Conservation (phyloP, 305 asterid genomes). For the Nicotiana rustica region DNA sequence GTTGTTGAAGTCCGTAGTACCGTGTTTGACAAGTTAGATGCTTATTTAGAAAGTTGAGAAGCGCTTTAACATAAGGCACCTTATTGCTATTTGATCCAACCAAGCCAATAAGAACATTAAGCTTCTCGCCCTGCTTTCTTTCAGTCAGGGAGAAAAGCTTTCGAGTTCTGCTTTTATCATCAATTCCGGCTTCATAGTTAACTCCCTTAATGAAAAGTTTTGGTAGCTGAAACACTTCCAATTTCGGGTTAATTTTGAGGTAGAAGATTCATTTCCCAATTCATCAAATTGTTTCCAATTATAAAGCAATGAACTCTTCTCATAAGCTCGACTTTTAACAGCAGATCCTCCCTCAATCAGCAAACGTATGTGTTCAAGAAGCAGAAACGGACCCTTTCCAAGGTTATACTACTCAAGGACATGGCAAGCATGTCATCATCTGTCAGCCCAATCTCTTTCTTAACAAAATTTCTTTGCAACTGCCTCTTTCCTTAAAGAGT, state of each 20-base stretch:
- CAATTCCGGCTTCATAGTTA: constrained; percentile 35
- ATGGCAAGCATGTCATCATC: constrained; percentile 82
- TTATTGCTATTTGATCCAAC: constrained; percentile 96
- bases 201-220: neutral
- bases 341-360: constrained; percentile 30
- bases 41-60: constrained; percentile 65
- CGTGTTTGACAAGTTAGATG: constrained; percentile 72
- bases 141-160: constrained; percentile 47
- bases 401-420: constrained; percentile 90
- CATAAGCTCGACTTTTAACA: constrained; percentile 56
- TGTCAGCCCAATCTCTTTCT: constrained; percentile 85
- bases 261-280: constrained; percentile 38
- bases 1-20: constrained; percentile 98
- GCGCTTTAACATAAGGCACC: constrained; percentile 75
- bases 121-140: constrained; percentile 48
- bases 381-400: constrained; percentile 90
- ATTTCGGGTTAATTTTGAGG: neutral
- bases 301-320: constrained; percentile 64
- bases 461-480: constrained; percentile 64
- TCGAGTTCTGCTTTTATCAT: constrained; percentile 45
- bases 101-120: constrained; percentile 87
- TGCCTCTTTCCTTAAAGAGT: constrained; percentile 47
- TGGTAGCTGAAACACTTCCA: constrained; percentile 26
- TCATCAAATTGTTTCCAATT: constrained; percentile 40
- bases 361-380: constrained; percentile 72